Evolutionary conservation across 2,329 filamentous ascomycete species (phyloP), one percentile per base, ranked within the genome.

Genomic region (Dactylellina cionopaga): DNA sequence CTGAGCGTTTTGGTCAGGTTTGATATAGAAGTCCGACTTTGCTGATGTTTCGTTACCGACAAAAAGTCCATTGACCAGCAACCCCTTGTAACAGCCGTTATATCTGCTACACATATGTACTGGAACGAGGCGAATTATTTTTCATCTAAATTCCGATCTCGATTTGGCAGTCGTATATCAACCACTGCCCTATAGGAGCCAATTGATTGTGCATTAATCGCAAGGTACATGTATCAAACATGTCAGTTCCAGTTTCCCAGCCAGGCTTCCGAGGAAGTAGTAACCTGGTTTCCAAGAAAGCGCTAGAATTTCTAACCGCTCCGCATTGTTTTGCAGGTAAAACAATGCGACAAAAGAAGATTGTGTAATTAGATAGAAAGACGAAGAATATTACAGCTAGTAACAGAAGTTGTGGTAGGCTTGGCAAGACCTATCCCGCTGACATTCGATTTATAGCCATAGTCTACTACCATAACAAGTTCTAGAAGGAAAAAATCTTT

Each of bases 51-150:
- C 35, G 56, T 55, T 63, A 62, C 65, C 56, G 47, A 63, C 22
- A 56, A 33, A 56, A 13, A 10, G 39, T 37, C 46, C 19, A 22
- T 51, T 31, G 49, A 63, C 65, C 58, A 41, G 65, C 56, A 27
- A 41, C 35, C 46, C 65, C 65, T 41, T 70, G 65, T 70, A 55
- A 56, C 56, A 47, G 35, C 65, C 65, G 65, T 70, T 70, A 62
- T 70, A 56, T 55, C 55, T 54, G 55, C 29, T 60, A 47, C 64
- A 62, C 33, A 33, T 37, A 39, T 41, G 51, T 55, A 43, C 44
- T 24, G 56, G 56, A 54, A 62, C 33, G 56, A 70, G 56, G 56
- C 65, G 65, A 63, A 17, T 47, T 15, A 47, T 55, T 55, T 49
- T 56, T 33, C 22, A 46, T 37, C 49, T 47, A 56, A 25, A 55